Base-by-base conservation (phyloP, 2,329 filamentous ascomycete species). In the Trichocomaceae sp. region DNA sequence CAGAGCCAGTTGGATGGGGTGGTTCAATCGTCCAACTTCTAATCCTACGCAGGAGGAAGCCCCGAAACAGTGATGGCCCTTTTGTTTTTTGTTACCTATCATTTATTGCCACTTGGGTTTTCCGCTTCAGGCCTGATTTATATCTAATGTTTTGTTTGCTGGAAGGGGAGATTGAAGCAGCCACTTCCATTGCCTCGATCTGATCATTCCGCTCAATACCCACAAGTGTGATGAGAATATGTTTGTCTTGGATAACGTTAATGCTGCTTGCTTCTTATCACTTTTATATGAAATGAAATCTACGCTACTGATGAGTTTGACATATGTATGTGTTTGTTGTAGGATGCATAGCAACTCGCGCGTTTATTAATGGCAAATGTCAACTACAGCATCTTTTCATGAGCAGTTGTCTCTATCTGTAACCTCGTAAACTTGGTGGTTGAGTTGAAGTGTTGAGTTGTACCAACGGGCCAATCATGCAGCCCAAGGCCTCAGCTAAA, bases 1-100 rank as follows among this genome's bases (percentile, higher is more conserved):
- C 61, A 66, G 74, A 45, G 69, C 66, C 57, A 76, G 74, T 66
- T 76, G 74, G 74, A 74, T 76, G 53, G 63, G 72, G 10, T 77
- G 74, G 74, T 73, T 77, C 59, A 74, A 73, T 53, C 70, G 71
- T 26, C 63, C 68, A 42, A 35, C 47, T 17, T 49, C 50, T 45
- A 60, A 44, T 19, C 44, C 50, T n/a, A 41, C 35, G 4, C 52
- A 47, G 37, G 52, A 57, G 15, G 56, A 57, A 33, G n/a, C 20
- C 20, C 47, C 51, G 8, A 57, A 57, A 20, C 45, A 51, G 33
- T 57, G 47, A 57, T 51, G 44, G 52, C 29, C 19, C 10, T 39
- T 42, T 22, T 47, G 2, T 47, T n/a, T n/a, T n/a, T 22, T 5
- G 42, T 9, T 37, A 19, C 33, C 10, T 29, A 5, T 29, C 13